Base-by-base conservation (phyloP, 139 green algal species). In the Chlorella ohadii region DNA sequence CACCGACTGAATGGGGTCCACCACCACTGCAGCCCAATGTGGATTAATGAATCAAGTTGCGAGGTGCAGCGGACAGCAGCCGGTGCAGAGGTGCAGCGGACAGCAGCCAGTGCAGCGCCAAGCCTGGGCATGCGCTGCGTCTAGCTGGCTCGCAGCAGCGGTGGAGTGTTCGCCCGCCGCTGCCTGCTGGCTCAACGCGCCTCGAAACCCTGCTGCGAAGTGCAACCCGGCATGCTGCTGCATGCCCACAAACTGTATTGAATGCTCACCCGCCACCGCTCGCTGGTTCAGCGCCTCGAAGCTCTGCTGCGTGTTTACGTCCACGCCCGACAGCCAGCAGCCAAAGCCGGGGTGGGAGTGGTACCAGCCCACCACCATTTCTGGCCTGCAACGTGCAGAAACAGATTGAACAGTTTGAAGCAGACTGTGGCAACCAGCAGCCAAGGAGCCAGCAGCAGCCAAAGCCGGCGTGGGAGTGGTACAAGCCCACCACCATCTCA, bases 341-440 rank as follows among this genome's bases (percentile, higher is more conserved):
- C 97, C 97, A 87, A 99, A 99, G 22, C 97, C 97, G 23, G 97
- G 97, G 88, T 99, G 97, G 61, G 88, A 96, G 91, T 99, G 97
- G 86, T 99, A 99, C 97, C 97, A 99, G 33, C 97, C 97, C 19
- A 99, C 97, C 57, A 99, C 97, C 97, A 99, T 99, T 89, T 99
- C 97, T 28, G 96, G 95, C 84, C 96, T 97, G 89, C 23, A 28
- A 31, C 7, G 31, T 5, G 12, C 20, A n/a, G n/a, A 34, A 16
- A 57, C 3, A 44, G 57, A 1, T 4, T 80, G 28, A 38, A 44
- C 27, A 19, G 78, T 13, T 34, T 70, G 66, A 34, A 25, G n/a
- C 19, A 20, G 15, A 3, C n/a, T n/a, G 7, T 41, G 12, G 22
- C 23, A 67, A 9, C 61, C 20, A 67, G 36, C 39, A 33, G 70